These are phyloP conservation scores for Brassica carinata DNA, from an alignment of 345 rosid species.

Conservation along the genomic window DNA sequence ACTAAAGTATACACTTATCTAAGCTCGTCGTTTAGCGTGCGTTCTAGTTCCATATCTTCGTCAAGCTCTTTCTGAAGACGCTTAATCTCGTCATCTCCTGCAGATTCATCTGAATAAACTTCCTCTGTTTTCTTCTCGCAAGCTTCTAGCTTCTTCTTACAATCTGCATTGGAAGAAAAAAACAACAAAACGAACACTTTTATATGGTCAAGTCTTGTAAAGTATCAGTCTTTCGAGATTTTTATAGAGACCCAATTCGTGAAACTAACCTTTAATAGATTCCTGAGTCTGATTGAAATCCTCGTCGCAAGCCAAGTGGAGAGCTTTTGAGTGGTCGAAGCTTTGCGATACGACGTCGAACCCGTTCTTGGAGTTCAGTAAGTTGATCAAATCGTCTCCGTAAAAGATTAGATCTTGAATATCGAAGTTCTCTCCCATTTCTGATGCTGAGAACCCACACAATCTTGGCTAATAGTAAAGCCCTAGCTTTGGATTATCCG, in stretches of 20 bases:
- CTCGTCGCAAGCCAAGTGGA: slow-evolving; percentile 51
- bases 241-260: slow-evolving; percentile 11
- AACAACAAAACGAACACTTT: not conserved
- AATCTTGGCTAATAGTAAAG: no score
- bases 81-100: slow-evolving; percentile 48
- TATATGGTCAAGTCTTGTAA: not conserved
- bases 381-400: slow-evolving; percentile 62
- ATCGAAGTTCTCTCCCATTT: slow-evolving; percentile 30
- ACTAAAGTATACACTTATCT: slow-evolving; percentile 64
- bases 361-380: slow-evolving; percentile 52
- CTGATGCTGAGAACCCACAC: no score
- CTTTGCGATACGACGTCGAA: slow-evolving; percentile 48
- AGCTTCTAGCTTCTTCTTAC: slow-evolving; percentile 52
- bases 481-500: no score
- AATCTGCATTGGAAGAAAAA: slow-evolving; percentile 40
- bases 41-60: slow-evolving; percentile 58
- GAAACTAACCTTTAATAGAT: slow-evolving; percentile 50
- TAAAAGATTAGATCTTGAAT: slow-evolving; percentile 49
- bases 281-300: slow-evolving; percentile 43
- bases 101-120: slow-evolving; percentile 50
- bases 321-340: slow-evolving; percentile 45
- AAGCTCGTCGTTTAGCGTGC: slow-evolving; percentile 53
- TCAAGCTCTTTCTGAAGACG: slow-evolving; percentile 61
- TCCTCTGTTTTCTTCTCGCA: slow-evolving; percentile 75
- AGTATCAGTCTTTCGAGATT: not conserved